phyloP scores from a whole-genome alignment of 2,329 filamentous ascomycete species.

The Alternaria triticimaculans region DNA sequence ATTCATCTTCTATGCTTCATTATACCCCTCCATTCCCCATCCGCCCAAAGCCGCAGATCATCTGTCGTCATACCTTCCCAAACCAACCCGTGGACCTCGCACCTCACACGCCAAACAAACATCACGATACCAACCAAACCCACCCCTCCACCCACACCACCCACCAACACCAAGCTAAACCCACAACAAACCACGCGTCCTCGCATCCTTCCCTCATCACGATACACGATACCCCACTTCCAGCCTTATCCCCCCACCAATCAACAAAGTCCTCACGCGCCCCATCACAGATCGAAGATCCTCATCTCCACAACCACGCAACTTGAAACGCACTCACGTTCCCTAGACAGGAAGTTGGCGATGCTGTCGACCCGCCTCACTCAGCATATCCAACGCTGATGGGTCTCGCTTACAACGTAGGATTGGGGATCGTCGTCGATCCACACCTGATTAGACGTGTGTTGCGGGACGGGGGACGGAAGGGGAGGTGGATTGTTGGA shows the following conservation, averaged over 20 bases:
- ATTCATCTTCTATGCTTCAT: too few species aligned
- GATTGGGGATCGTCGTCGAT: background rate
- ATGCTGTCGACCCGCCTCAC: background rate
- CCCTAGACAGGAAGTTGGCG: background rate
- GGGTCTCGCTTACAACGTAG: background rate
- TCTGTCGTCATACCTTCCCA: conserved; percentile 8
- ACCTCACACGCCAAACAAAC: background rate
- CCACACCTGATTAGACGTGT: background rate
- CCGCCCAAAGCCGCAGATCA: background rate
- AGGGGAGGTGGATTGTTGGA: background rate
- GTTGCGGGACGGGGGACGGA: background rate
- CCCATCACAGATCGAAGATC: background rate
- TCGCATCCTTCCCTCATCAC: background rate
- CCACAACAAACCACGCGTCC: background rate
- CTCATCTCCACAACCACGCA: background rate
- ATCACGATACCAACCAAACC: background rate
- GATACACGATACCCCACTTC: conserved; percentile 1
- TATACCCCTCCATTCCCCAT: too few species aligned
- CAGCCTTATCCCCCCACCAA: background rate
- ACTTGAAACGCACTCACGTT: background rate
- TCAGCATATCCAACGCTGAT: background rate
- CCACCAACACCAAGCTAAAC: background rate
- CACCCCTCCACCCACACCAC: background rate
- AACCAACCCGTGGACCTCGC: background rate
- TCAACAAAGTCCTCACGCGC: background rate